These are phyloP conservation scores for Neckera pumila DNA, from an alignment of 225 moss, liverwort and hornwort species.

Conservation along the genomic window DNA sequence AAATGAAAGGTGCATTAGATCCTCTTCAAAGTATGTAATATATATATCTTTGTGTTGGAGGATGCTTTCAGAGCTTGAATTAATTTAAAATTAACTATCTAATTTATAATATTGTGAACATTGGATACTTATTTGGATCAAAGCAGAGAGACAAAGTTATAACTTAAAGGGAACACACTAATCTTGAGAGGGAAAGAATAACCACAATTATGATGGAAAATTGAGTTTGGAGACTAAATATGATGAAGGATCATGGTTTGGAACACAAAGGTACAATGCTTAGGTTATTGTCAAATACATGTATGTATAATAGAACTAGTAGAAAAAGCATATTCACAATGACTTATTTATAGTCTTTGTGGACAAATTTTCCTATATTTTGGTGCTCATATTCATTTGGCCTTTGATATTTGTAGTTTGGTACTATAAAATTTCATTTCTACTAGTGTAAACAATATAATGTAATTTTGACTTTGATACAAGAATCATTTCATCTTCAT, in stretches of 20 bases:
- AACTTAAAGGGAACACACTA: background rate
- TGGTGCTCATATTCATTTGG: background rate
- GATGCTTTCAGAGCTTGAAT: background rate
- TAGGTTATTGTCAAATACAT: background rate
- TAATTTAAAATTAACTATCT: background rate
- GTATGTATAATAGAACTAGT: background rate
- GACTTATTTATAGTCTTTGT: background rate
- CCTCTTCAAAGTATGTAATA: background rate
- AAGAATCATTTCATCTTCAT: background rate
- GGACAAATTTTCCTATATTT: background rate
- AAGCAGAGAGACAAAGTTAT: background rate
- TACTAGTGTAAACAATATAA: background rate
- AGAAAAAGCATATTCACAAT: too few species aligned
- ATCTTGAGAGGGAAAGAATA: background rate
- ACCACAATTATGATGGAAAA: background rate
- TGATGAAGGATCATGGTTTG: background rate
- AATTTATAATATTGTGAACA: background rate
- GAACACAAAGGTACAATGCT: background rate
- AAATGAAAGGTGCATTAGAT: background rate
- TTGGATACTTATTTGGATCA: background rate
- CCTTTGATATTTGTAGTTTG: background rate
- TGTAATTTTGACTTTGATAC: background rate
- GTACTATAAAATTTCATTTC: background rate
- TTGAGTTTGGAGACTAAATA: background rate
- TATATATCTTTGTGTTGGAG: rapidly evolving